A percentile compares a stretch with the other conserved stretches of the same genome.
Evolutionary conservation across 257 asterid species (phyloP).

Genomic region (Solanum sejunctum): DNA sequence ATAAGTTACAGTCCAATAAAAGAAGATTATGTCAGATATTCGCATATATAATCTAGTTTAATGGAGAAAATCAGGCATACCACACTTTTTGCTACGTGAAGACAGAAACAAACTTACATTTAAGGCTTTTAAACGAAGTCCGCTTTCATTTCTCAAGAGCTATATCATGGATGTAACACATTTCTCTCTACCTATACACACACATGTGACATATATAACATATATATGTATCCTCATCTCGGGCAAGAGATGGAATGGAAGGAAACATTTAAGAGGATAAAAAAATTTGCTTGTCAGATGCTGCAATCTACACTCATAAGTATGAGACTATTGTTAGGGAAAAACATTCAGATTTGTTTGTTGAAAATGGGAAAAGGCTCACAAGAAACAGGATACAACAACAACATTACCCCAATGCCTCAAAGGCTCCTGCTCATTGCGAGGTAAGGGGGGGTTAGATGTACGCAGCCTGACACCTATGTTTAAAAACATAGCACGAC

Average conservation of each 20-base stretch:
- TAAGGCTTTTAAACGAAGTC: background rate
- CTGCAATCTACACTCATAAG: background rate
- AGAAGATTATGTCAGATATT: background rate
- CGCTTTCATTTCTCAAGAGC: background rate
- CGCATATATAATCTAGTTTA: background rate
- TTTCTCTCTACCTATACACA: background rate
- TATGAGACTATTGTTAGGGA: background rate
- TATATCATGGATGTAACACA: background rate
- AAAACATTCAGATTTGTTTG: background rate
- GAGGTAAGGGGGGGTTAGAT: no score
- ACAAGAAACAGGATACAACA: background rate
- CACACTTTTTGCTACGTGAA: background rate
- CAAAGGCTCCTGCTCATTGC: no score
- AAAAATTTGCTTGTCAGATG: background rate
- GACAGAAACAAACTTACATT: background rate
- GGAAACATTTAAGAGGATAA: background rate
- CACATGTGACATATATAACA: background rate
- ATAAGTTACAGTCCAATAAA: background rate
- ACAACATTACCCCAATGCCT: no score
- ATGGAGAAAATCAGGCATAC: background rate
- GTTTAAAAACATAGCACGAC: no score
- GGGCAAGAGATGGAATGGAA: background rate
- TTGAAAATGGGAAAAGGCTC: background rate
- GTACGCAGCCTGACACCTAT: no score
- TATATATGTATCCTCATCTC: background rate